phyloP scores from a whole-genome alignment of 495 filamentous ascomycete species.

The Clavariopsis aquatica region DNA sequence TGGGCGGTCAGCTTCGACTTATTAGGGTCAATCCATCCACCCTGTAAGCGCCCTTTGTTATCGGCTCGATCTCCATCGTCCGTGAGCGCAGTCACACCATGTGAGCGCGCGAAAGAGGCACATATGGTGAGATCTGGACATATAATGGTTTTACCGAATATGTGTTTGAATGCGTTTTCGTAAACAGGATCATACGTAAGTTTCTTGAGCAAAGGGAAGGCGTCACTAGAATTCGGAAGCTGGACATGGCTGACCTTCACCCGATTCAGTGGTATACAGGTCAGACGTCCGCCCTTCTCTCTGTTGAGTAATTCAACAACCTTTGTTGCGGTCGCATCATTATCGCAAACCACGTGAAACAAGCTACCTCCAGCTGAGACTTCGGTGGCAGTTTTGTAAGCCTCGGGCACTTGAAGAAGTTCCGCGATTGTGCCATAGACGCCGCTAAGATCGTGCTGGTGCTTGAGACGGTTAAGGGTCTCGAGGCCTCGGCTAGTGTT shows the following conservation, averaged over 20 bases:
- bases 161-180: constrained; percentile 83
- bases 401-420: constrained; percentile 79
- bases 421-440: constrained; percentile 92
- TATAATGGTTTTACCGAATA: constrained; percentile 94
- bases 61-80: constrained; percentile 91
- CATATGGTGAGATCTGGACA: constrained; percentile 86
- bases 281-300: constrained; percentile 80
- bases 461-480: constrained; percentile 76
- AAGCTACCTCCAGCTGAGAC: constrained; percentile 89
- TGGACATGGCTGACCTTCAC: constrained; percentile 67
- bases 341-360: constrained; percentile 97
- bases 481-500: constrained; percentile 81
- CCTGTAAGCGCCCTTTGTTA: constrained; percentile 90
- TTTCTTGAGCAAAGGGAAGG: constrained; percentile 81
- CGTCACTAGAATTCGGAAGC: constrained; percentile 83
- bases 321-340: constrained; percentile 78
- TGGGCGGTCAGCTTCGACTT: constrained; percentile 83
- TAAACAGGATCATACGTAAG: constrained; percentile 75
- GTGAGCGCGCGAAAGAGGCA: constrained; percentile 83
- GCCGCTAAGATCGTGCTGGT: constrained; percentile 74
- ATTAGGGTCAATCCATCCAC: constrained; percentile 84
- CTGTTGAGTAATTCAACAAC: constrained; percentile 79
- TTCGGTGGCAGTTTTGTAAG: constrained; percentile 86
- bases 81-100: constrained; percentile 89
- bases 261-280: constrained; percentile 90